Percentiles rank a stretch among this genome's conserved stretches.
These are phyloP conservation scores for Tuber brumale DNA, from an alignment of 495 filamentous ascomycete genomes.

Conservation along the genomic window DNA sequence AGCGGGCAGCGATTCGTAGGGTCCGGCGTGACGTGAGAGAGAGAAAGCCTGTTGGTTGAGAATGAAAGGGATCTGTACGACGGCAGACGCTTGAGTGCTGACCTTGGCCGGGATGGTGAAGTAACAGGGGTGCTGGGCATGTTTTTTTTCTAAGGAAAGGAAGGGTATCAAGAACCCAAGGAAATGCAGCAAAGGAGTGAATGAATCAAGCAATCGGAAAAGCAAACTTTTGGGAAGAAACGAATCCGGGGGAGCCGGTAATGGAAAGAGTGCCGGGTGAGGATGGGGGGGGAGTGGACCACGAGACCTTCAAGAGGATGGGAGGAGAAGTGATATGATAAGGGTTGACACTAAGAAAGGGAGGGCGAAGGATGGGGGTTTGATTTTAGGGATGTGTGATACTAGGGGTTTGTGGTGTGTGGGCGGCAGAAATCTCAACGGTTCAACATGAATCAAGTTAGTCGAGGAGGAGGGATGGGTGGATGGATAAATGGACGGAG, in stretches of 20 bases:
- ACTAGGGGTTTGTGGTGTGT: conserved; percentile 1
- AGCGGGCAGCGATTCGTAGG: conserved; percentile 7
- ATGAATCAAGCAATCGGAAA: not conserved
- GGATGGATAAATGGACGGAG: not conserved
- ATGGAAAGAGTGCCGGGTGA: not conserved
- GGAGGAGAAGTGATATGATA: conserved; percentile 4
- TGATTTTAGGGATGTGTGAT: not conserved
- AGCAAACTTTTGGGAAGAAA: not conserved
- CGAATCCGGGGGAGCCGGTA: not conserved
- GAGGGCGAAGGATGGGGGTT: not conserved
- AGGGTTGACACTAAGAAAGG: not conserved
- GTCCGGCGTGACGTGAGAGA: conserved; percentile 34
- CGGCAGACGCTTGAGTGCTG: conserved; percentile 30
- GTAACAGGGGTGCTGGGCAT: conserved; percentile 28
- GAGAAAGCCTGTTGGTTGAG: conserved; percentile 31
- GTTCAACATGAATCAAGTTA: not conserved
- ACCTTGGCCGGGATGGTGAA: conserved; percentile 32
- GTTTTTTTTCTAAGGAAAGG: conserved; percentile 29
- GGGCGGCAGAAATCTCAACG: not conserved
- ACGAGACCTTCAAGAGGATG: not conserved
- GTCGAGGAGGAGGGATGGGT: not conserved
- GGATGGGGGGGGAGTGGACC: not conserved
- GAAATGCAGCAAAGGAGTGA: not conserved
- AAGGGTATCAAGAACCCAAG: conserved; percentile 19
- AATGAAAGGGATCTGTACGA: conserved; percentile 37